Percentiles rank a stretch among this genome's conserved stretches.
Evolutionary conservation across 192 early-diverging fungal species (phyloP).

Genomic region (Backusella morwellensis): DNA sequence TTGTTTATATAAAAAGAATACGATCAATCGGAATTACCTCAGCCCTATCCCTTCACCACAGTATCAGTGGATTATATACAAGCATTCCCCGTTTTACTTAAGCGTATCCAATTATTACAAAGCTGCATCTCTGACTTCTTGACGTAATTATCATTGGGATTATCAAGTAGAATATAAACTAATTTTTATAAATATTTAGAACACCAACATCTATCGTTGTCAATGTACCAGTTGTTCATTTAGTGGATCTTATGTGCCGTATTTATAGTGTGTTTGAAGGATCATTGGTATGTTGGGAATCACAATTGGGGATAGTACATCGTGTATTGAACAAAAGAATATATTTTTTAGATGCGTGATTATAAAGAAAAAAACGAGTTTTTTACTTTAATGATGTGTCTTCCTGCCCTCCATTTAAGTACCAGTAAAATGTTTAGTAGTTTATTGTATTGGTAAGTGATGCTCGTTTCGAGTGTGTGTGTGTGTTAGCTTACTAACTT

Average conservation of each 20-base stretch:
- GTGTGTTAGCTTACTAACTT: not conserved
- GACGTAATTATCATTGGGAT: constrained; percentile 24
- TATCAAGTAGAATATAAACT: no score
- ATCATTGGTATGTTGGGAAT: constrained; percentile 26
- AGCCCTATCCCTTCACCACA: not conserved
- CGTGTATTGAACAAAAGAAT: not conserved
- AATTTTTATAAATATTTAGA: constrained; percentile 26
- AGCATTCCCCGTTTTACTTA: constrained; percentile 38
- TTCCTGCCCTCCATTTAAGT: constrained; percentile 41
- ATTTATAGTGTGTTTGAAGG: constrained; percentile 44
- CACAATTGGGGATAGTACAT: not conserved
- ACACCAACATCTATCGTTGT: constrained; percentile 39
- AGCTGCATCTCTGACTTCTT: constrained; percentile 37
- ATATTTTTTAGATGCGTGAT: constrained; percentile 32
- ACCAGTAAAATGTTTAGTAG: constrained; percentile 42
- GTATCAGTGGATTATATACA: constrained; percentile 42
- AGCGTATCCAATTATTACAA: constrained; percentile 30
- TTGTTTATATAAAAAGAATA: constrained; percentile 15
- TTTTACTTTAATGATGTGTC: constrained; percentile 41
- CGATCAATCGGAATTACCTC: not conserved
- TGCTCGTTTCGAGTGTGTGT: not conserved
- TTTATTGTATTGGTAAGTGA: constrained; percentile 40
- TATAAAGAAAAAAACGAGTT: constrained; percentile 51
- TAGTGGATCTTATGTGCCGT: constrained; percentile 48
- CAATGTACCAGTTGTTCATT: constrained; percentile 46